phyloP scores from a whole-genome alignment of 176 grass and related monocot genomes.

The Oryza punctata region DNA sequence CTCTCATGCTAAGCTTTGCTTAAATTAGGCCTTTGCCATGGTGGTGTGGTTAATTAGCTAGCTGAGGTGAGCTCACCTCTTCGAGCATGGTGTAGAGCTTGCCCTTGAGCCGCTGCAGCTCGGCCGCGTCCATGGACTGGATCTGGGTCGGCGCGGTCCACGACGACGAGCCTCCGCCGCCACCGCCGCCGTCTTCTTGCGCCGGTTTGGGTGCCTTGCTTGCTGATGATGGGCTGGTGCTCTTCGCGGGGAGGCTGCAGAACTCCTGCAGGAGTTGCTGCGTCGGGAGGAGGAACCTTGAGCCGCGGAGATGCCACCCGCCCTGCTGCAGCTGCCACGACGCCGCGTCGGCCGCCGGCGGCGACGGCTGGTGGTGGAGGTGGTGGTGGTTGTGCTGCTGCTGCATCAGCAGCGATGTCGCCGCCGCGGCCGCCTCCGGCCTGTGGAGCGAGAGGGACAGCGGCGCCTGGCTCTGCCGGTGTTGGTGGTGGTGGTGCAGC shows the following conservation, averaged over 20 bases:
- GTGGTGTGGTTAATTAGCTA: background rate
- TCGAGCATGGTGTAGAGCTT: constrained; percentile 79
- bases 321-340: constrained; percentile 34
- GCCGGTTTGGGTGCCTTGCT: background rate
- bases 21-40: background rate
- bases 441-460: constrained; percentile 51
- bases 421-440: background rate
- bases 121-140: constrained; percentile 58
- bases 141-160: constrained; percentile 45
- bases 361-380: background rate
- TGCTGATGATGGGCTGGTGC: background rate
- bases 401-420: constrained; percentile 36
- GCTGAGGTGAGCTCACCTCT: constrained; percentile 67
- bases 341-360: background rate
- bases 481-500: constrained; percentile 8
- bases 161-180: constrained; percentile 46
- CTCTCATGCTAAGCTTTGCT: background rate
- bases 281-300: constrained; percentile 69
- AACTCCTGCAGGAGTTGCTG: constrained; percentile 76
- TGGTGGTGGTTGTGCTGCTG: constrained; percentile 4
- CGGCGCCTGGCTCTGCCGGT: constrained; percentile 20
- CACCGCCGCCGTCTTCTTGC: constrained; percentile 37
- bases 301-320: constrained; percentile 46
- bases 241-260: constrained; percentile 50
- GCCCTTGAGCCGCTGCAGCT: constrained; percentile 72